These are phyloP conservation scores for Backusella parvicylindrica DNA, from an alignment of 192 early-diverging fungal genomes.

Conservation along the genomic window DNA sequence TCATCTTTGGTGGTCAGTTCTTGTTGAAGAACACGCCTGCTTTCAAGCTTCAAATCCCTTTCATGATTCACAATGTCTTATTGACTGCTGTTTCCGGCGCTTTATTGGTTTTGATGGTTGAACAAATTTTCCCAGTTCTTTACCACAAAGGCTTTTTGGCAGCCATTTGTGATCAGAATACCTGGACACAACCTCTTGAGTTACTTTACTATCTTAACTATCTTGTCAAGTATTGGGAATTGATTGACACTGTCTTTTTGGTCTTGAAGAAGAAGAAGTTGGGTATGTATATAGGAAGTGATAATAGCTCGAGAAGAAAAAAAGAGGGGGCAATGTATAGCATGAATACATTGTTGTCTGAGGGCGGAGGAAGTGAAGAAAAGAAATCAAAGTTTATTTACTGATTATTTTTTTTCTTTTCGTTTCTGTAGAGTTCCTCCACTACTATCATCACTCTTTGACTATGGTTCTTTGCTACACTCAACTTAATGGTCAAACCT, in stretches of 20 bases:
- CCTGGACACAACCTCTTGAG: slow-evolving; percentile 75
- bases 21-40: slow-evolving; percentile 63
- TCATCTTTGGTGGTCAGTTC: slow-evolving; percentile 70
- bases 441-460: slow-evolving; percentile 89
- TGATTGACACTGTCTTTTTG: slow-evolving; percentile 83
- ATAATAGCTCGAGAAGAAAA: not conserved
- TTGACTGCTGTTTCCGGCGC: slow-evolving; percentile 63
- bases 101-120: slow-evolving; percentile 66
- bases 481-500: slow-evolving; percentile 67
- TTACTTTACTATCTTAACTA: slow-evolving; percentile 88
- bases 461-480: slow-evolving; percentile 84
- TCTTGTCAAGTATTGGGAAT: slow-evolving; percentile 86
- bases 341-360: not conserved
- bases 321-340: not conserved
- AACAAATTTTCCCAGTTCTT: slow-evolving; percentile 70
- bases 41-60: slow-evolving; percentile 65
- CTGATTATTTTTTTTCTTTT: not conserved
- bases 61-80: slow-evolving; percentile 78
- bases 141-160: slow-evolving; percentile 63
- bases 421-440: slow-evolving; percentile 67
- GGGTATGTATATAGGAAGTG: slow-evolving; percentile 28
- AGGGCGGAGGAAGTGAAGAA: not conserved
- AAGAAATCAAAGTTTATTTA: slow-evolving; percentile 11
- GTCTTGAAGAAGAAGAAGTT: slow-evolving; percentile 77
- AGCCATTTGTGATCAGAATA: slow-evolving; percentile 60